phyloP scores from a whole-genome alignment of 2,329 filamentous ascomycete genomes.

The Nemania sp. region DNA sequence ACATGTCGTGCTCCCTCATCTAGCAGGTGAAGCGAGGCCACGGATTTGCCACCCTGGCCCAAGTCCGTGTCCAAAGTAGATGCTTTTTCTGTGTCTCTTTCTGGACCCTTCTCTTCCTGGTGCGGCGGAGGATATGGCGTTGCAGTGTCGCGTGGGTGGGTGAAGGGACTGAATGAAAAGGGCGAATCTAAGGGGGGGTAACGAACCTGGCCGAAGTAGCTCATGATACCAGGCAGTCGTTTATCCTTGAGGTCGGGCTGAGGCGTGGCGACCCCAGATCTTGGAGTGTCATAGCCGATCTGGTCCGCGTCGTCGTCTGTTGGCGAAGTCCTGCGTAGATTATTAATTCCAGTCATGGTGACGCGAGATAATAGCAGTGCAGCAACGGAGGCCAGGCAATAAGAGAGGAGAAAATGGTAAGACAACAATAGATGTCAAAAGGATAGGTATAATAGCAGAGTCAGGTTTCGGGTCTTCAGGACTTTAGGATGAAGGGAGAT shows the following conservation, averaged over 20 bases:
- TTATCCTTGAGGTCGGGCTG: slow-evolving; percentile 94
- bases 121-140: slow-evolving; percentile 42
- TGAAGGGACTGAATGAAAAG: slow-evolving; percentile 45
- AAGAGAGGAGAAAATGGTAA: not conserved
- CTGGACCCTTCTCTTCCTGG: slow-evolving; percentile 41
- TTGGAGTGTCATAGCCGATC: slow-evolving; percentile 83
- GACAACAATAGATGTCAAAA: slow-evolving; percentile 17
- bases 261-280: slow-evolving; percentile 89
- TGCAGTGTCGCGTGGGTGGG: slow-evolving; percentile 47
- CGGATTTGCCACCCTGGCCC: slow-evolving; percentile 35
- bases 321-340: slow-evolving; percentile 56
- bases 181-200: slow-evolving; percentile 68
- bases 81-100: slow-evolving; percentile 29
- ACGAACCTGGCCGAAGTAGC: slow-evolving; percentile 99
- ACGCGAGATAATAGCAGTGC: not conserved
- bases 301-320: slow-evolving; percentile 77
- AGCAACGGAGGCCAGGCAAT: not conserved
- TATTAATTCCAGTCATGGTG: slow-evolving; percentile 53
- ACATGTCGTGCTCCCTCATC: slow-evolving; percentile 46
- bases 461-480: slow-evolving; percentile 23
- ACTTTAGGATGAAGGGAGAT: slow-evolving; percentile 17
- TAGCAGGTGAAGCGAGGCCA: slow-evolving; percentile 44
- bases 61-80: slow-evolving; percentile 32
- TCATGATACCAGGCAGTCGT: slow-evolving; percentile 92
- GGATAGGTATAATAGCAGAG: slow-evolving; percentile 17